Base-by-base conservation (phyloP, 805 yeast genomes). In the Dipodascus geniculatus region DNA sequence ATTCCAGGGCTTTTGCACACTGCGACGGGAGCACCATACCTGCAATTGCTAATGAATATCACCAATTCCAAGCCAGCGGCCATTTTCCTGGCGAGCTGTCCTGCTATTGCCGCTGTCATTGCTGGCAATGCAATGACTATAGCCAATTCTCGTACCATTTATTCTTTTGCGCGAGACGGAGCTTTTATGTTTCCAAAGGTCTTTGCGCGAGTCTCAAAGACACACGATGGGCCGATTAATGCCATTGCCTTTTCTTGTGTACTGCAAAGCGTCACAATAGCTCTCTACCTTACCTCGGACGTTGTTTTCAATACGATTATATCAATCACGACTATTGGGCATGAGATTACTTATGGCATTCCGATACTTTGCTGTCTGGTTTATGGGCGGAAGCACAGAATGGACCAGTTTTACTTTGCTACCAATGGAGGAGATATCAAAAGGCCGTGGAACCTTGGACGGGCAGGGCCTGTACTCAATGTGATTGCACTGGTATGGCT, bases 141-240 rank as follows among this genome's bases (percentile, higher is more conserved):
- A 19, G 64, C 57, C 63, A 75, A 49, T 74, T 79, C 83, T 8
- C 70, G 86, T 62, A 83, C 80, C 42, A 74, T 82, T 14, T 81
- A 70, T 60, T 79, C 85, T 1, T 81, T 80, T 65, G 76, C 85
- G 1, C 70, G 86, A 65, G 86, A 81, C 65, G 79, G 80, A 16
- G 73, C 81, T 57, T 78, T 81, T 66, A 47, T 47, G n/a, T 22
- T 22, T 14, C 49, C 49, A 8, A 22, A 20, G n/a, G 84, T 85
- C 19, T 68, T 74, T 22, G 76, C 82, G 23, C 68, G 63, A 17
- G 31, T 47, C 19, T 22, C 24, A 9, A 23, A 20, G 4, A 47
- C 4, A 22, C 28, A 47, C 19, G 17, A 47, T 22, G 49, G 4
- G 14, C 49, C 49, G n/a, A 47, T 20, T 11, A 3, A 4, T 14